Percentiles rank a stretch among this genome's conserved stretches.
Conservation (phyloP, 2,329 filamentous ascomycete genomes). For the Aspergillus caelatus region DNA sequence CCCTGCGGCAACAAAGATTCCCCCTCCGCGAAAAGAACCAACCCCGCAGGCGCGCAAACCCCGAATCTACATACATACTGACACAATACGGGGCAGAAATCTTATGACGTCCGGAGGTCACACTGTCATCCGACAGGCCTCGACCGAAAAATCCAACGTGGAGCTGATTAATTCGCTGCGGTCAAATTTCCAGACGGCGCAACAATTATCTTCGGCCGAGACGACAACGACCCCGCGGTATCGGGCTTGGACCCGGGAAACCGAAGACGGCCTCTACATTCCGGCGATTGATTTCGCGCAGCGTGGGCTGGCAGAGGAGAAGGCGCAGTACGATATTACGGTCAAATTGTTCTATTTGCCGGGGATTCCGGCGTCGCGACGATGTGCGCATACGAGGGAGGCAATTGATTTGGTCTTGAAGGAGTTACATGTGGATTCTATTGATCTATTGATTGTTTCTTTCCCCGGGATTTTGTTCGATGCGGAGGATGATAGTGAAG, state of each 20-base stretch:
- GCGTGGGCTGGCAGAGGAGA: slow-evolving; percentile 76
- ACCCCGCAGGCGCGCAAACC: neutral
- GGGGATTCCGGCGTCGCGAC: slow-evolving; percentile 63
- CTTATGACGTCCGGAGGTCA: slow-evolving; percentile 81
- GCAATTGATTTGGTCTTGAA: slow-evolving; percentile 79
- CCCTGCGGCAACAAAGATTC: neutral
- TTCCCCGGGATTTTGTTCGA: slow-evolving; percentile 95
- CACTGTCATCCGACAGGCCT: slow-evolving; percentile 78
- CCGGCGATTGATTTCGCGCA: slow-evolving; percentile 74
- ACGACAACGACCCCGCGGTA: slow-evolving; percentile 14
- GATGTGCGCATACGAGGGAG: slow-evolving; percentile 72
- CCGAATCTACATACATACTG: slow-evolving; percentile 7
- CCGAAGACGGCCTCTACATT: slow-evolving; percentile 68
- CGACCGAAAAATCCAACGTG: slow-evolving; percentile 82
- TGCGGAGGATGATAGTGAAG: slow-evolving; percentile 81
- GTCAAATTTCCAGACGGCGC: slow-evolving; percentile 76
- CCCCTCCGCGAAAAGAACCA: neutral
- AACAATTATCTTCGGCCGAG: slow-evolving; percentile 56
- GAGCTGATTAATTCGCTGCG: slow-evolving; percentile 88
- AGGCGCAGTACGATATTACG: slow-evolving; percentile 87
- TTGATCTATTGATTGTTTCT: slow-evolving; percentile 88
- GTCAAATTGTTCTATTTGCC: slow-evolving; percentile 94
- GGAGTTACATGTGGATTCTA: slow-evolving; percentile 72
- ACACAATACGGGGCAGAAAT: slow-evolving; percentile 57
- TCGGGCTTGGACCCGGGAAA: slow-evolving; percentile 70